Conservation (phyloP, 345 rosid genomes). For the Syzygium aromaticum region DNA sequence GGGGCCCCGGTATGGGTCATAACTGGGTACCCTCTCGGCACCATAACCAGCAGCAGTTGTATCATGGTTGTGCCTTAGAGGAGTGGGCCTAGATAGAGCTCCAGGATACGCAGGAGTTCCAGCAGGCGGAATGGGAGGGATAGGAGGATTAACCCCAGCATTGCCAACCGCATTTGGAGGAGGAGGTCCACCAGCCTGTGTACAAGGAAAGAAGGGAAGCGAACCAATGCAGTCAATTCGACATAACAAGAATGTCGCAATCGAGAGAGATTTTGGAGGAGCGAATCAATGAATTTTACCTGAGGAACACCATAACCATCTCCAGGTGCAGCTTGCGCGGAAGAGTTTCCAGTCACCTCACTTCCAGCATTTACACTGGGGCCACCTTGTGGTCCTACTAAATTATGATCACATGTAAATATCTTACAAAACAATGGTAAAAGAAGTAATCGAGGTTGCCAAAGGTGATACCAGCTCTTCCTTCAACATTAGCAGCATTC, state of each 20-base stretch:
- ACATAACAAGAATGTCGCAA: neutral
- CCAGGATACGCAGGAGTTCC: slow-evolving; percentile 36
- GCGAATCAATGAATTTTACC: slow-evolving; percentile 22
- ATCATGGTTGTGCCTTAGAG: slow-evolving; percentile 37
- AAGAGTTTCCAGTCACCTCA: slow-evolving; percentile 43
- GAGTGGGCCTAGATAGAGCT: slow-evolving; percentile 44
- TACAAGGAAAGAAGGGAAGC: neutral
- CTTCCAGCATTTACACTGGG: slow-evolving; percentile 35
- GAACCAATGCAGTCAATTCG: neutral
- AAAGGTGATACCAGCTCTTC: slow-evolving; percentile 41
- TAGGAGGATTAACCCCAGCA: slow-evolving; percentile 10
- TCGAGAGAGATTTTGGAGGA: neutral
- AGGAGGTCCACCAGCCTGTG: slow-evolving; percentile 2
- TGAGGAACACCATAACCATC: slow-evolving; percentile 49
- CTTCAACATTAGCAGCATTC: slow-evolving; percentile 45
- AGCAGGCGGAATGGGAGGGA: slow-evolving; percentile 13
- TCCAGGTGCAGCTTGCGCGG: slow-evolving; percentile 38
- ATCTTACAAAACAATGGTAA: neutral
- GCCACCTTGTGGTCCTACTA: slow-evolving; percentile 54
- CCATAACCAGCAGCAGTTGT: slow-evolving; percentile 16
- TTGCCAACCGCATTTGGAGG: neutral
- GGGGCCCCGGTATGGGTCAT: slow-evolving; percentile 15
- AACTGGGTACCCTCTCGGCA: slow-evolving; percentile 7
- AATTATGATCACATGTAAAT: slow-evolving; percentile 11
- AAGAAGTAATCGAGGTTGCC: neutral